Conservation (phyloP, 768 basidiomycete species). For the Russula virescens region DNA sequence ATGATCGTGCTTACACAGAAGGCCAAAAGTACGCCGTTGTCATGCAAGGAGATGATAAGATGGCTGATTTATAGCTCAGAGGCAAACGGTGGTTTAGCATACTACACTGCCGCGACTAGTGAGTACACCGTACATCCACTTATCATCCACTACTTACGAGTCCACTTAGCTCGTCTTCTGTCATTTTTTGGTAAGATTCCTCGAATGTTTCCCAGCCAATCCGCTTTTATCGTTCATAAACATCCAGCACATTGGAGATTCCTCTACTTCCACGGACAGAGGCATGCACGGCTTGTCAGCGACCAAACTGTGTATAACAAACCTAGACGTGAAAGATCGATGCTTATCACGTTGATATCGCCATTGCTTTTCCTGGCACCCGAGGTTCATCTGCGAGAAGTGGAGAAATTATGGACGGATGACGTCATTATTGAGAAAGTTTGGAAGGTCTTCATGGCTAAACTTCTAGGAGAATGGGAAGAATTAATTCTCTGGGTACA, state of each 20-base stretch:
- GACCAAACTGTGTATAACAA: background rate
- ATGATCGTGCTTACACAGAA: slow-evolving; percentile 11
- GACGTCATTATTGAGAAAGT: slow-evolving; percentile 5
- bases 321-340: background rate
- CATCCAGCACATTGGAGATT: slow-evolving; percentile 17
- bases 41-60: no score
- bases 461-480: slow-evolving; percentile 6
- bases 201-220: background rate
- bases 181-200: slow-evolving; percentile 8
- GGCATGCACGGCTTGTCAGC: slow-evolving; percentile 5
- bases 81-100: background rate
- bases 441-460: slow-evolving; percentile 15
- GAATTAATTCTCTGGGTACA: slow-evolving; percentile 14
- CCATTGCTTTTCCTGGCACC: slow-evolving; percentile 17
- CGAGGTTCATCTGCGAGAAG: slow-evolving; percentile 5
- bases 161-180: slow-evolving; percentile 9
- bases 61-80: background rate
- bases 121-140: background rate
- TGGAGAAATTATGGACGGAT: slow-evolving; percentile 13
- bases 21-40: slow-evolving; percentile 3
- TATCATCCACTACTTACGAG: background rate
- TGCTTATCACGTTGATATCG: slow-evolving; percentile 15
- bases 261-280: slow-evolving; percentile 17
- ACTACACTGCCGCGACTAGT: slow-evolving; percentile 9
- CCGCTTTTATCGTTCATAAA: background rate